Conservation (phyloP, 169 alveolate genomes). For the Eimeria sp. region DNA sequence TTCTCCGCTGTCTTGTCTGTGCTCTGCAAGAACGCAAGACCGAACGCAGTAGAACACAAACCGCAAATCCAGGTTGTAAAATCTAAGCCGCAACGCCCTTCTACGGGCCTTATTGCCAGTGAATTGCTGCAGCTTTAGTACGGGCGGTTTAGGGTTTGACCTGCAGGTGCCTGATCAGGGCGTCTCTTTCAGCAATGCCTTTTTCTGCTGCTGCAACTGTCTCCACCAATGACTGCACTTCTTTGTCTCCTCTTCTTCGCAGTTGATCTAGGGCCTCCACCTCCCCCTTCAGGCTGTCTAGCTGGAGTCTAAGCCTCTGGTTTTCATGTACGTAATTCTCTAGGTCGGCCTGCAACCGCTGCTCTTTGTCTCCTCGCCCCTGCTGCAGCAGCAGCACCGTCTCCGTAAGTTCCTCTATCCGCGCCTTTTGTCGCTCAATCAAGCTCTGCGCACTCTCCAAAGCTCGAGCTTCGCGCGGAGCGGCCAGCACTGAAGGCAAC, state of each 20-base stretch:
- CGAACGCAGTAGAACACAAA: background rate
- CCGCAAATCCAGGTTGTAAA: background rate
- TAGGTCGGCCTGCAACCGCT: background rate
- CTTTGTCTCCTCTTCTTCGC: background rate
- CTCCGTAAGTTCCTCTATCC: background rate
- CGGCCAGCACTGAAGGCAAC: constrained; percentile 18
- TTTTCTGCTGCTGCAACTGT: constrained; percentile 45
- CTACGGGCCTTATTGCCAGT: too few relatives aligned
- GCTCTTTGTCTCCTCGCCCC: background rate
- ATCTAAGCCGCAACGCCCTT: background rate
- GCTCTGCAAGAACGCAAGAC: background rate
- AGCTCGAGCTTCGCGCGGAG: constrained; percentile 28
- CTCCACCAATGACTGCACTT: background rate
- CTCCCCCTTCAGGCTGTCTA: background rate
- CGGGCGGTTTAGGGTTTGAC: background rate
- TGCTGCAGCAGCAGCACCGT: constrained; percentile 10
- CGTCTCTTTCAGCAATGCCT: constrained; percentile 42
- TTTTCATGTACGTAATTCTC: background rate
- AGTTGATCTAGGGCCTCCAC: background rate
- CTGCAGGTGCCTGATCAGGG: background rate
- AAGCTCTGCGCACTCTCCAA: constrained; percentile 10
- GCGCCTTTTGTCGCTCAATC: constrained; percentile 14
- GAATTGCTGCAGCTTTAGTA: background rate
- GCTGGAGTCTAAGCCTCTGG: constrained; percentile 15
- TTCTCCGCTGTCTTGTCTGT: constrained; percentile 8